phyloP scores from a whole-genome alignment of 2,329 filamentous ascomycete species.

The Cladophialophora exuberans region DNA sequence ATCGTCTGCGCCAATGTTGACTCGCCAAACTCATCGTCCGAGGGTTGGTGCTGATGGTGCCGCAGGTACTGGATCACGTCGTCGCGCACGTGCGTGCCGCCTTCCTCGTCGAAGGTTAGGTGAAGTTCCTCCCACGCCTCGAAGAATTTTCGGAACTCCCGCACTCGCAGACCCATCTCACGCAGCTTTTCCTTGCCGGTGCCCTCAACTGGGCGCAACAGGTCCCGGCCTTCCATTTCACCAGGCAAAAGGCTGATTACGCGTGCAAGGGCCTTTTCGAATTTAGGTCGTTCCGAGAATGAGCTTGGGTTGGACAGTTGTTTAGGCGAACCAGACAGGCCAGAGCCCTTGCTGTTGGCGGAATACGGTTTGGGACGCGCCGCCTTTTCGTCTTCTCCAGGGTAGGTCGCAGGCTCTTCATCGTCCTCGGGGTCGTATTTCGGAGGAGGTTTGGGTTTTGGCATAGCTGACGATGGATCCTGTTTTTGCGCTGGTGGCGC shows the following conservation, averaged over 20 bases:
- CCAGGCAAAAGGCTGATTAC: constrained; percentile 32
- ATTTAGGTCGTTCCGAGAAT: constrained; percentile 31
- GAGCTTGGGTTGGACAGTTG: not conserved
- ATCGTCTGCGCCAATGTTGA: constrained; percentile 39
- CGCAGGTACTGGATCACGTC: constrained; percentile 46
- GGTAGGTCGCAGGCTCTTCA: not conserved
- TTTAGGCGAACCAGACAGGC: constrained; percentile 5
- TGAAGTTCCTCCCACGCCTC: constrained; percentile 44
- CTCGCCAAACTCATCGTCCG: constrained; percentile 22
- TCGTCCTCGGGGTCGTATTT: constrained; percentile 4
- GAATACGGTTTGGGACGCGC: constrained; percentile 2
- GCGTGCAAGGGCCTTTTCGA: constrained; percentile 31
- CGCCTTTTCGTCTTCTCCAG: not conserved
- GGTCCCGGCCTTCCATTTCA: constrained; percentile 36
- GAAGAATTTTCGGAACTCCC: constrained; percentile 45
- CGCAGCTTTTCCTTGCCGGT: constrained; percentile 45
- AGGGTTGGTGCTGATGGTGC: constrained; percentile 29
- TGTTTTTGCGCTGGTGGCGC: not conserved
- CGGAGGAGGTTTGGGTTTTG: not conserved
- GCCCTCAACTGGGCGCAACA: constrained; percentile 43
- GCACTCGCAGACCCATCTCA: constrained; percentile 45
- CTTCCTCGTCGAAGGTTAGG: constrained; percentile 35
- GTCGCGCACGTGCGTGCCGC: constrained; percentile 45
- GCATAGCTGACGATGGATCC: not conserved
- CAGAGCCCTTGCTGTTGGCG: not conserved